Base-by-base conservation (phyloP, 2,329 filamentous ascomycete species). In the Fusarium phyllophilum region DNA sequence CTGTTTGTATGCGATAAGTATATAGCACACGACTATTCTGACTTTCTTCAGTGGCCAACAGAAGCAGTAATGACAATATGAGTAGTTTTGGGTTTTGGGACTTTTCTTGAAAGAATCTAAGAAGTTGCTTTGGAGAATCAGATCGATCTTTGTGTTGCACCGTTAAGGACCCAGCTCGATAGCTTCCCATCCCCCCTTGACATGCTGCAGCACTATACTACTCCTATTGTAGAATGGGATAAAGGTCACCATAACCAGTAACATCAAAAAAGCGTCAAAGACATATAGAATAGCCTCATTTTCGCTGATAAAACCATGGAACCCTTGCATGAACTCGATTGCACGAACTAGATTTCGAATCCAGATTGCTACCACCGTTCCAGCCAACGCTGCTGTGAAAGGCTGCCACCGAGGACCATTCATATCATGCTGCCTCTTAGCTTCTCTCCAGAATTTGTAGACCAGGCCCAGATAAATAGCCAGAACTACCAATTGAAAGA, bases 81-180 rank as follows among this genome's bases (percentile, higher is more conserved):
- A 29, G 2, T 13, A 22, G 9, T 5, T 22, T 15, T 29, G 26
- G 20, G 13, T 12, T 11, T 22, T 8, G 4, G 24, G 5, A 8
- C 0, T 29, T 22, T 15, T 9, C 9, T 2, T 18, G 1, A 3
- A 15, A 15, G 20, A 6, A 11, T 48, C 4, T 29, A 15, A 11
- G 45, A 8, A 48, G 10, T 12, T 24, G 10, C 9, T 48, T 12
- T 22, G 45, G 6, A 10, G 15, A 15, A 48, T 29, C 9, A 3
- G 22, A 48, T 46, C 24, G 15, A 6, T 11, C 26, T 48, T 15
- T 5, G 20, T 48, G 20, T 15, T 48, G 26, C 13, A 4, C 26
- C 20, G 22, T 48, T 5, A 22, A 22, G 20, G 20, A 6, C 26
- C 45, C 14, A 48, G 20, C 26, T 48, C 45, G 20, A 48, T 31